Evolutionary conservation across 768 basidiomycete species (phyloP), one percentile per base, ranked within the genome.

Genomic region (Russula sp.): DNA sequence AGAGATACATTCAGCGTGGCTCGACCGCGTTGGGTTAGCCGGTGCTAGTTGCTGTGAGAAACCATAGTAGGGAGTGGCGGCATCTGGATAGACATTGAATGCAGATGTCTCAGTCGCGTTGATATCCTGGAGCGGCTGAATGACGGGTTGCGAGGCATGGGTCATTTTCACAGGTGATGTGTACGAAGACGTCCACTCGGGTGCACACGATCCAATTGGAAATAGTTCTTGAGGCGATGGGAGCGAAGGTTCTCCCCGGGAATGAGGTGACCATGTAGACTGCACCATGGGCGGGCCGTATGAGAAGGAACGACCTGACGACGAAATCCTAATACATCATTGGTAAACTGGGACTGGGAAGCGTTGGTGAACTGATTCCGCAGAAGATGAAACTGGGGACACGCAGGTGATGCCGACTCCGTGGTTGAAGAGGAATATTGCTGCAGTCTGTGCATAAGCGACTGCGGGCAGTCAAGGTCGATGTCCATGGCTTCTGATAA

Each of bases 61-160:
- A 36, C 55, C 63, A 42, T 50, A 32, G 46, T 49, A 18, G 40
- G 58, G 51, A 14, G 5, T 38, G 3, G 40, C 28, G 10, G 20
- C 36, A n/a, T 62, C 52, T 24, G 28, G 51, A n/a, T 53, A n/a
- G 42, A 59, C n/a, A 2, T 59, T 36, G 30, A 59, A 48, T 4
- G 51, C 18, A 32, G 59, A 48, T 4, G 51, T 46, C 26, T 59
- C 51, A 16, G 57, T 44, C 5, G 44, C 40, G 9, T 38, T n/a
- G 49, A 22, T 9, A 48, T 3, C 42, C 26, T 24, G 36, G 51
- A 54, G 36, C 2, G 52, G 63, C 46, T 13, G 38, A 0, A 18
- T 3, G 18, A 44, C 10, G 20, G 38, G 18, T 9, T 28, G 57
- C 24, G 51, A 28, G 7, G 22, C 32, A 46, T 22, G 3, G 7